Percentiles rank a stretch among this genome's conserved stretches.
These are phyloP conservation scores for Fagus crenata DNA, from an alignment of 306 rosid species.

Conservation along the genomic window DNA sequence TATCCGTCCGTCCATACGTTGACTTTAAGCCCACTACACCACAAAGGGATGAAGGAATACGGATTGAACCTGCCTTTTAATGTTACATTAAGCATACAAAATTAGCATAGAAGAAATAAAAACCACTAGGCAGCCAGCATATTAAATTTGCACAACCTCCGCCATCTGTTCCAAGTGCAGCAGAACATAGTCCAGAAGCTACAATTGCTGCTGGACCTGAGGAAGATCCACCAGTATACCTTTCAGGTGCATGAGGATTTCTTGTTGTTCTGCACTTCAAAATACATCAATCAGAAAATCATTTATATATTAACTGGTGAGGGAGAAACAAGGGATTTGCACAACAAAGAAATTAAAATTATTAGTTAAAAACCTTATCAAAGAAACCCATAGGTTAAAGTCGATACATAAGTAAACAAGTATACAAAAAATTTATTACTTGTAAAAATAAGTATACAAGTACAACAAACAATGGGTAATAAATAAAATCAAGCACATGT, in stretches of 20 bases:
- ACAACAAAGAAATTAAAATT: background rate
- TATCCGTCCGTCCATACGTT: constrained; percentile 76
- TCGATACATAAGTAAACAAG: background rate
- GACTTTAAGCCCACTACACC: constrained; percentile 94
- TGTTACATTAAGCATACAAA: constrained; percentile 23
- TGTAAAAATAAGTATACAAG: background rate
- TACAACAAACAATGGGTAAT: background rate
- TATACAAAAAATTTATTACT: background rate
- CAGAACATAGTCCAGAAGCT: constrained; percentile 92
- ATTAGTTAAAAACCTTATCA: background rate
- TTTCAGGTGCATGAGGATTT: constrained; percentile 91
- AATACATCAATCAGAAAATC: constrained; percentile 23
- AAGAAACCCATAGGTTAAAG: background rate
- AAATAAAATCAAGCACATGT: background rate
- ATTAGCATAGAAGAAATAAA: constrained; percentile 19
- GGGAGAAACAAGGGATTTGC: constrained; percentile 21
- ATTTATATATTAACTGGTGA: background rate
- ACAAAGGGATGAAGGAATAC: constrained; percentile 96
- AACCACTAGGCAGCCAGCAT: constrained; percentile 24
- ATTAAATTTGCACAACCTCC: constrained; percentile 72
- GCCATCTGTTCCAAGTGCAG: constrained; percentile 95
- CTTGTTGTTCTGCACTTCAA: constrained; percentile 74
- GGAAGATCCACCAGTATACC: constrained; percentile 98
- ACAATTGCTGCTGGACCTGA: constrained; percentile 98
- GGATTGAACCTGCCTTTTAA: constrained; percentile 78